Evolutionary conservation across 2,329 filamentous ascomycete genomes (phyloP), one percentile per base, ranked within the genome.

Genomic region (Fusarium coicis): DNA sequence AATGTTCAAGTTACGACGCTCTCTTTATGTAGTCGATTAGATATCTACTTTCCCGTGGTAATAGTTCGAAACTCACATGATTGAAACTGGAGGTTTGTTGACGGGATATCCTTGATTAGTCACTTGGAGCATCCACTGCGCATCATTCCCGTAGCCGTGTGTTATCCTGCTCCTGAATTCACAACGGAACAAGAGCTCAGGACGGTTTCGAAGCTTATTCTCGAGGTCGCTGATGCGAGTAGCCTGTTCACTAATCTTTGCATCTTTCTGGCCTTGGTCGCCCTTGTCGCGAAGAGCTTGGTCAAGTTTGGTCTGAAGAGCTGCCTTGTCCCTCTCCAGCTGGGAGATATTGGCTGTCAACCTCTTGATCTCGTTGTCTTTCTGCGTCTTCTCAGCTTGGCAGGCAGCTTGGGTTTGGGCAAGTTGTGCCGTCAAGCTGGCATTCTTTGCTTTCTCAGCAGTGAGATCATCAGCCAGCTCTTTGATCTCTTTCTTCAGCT

Each of bases 11-110:
- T 5, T 26, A 26, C 26, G 26, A 26, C 7, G 26, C 26, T 26
- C 26, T 30, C 44, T 47, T 8, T 0, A 30, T 11, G 4, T 2
- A 47, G 19, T 0, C 3, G 14, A 3, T 47, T 47, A 47, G 44
- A n/a, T 21, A 7, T 7, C 0, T 10, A 7, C 7, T 8, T 5
- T 19, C 5, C 0, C 4, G 11, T 9, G 8, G 19, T 5, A 7
- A 10, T 3, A 18, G 5, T 5, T 2, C 11, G 3, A 7, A 7
- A 44, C 43, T 19, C 19, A 46, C 43, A 0, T 46, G 4, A 46
- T 10, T 7, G 43, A 26, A 28, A 39, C 11, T 11, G 30, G 30
- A 30, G 30, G 30, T 11, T 11, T 30, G 30, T 30, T 30, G 30
- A 30, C 10, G 30, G 30, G 30, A 30, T 30, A 30, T 30, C 30